Evolutionary conservation across 1,284 basidiomycete genomes (phyloP).

Genomic region (Fomitopsis pinicola): DNA sequence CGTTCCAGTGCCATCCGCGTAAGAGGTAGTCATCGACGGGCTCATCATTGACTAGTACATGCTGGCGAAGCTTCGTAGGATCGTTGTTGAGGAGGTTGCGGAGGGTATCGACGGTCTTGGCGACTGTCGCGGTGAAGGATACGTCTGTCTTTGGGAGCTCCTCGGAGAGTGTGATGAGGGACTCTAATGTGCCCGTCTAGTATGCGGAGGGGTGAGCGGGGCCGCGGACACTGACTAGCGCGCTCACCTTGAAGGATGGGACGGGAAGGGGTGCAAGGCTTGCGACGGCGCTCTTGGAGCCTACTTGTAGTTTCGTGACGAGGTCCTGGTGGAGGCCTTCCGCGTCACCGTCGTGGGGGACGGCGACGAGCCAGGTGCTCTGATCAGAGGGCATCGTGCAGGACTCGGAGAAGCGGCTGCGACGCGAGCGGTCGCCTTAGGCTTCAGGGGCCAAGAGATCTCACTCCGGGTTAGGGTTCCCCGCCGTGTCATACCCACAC

Average conservation of each 20-base stretch:
- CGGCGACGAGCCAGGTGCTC: slow-evolving; percentile 76
- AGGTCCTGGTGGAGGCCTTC: slow-evolving; percentile 62
- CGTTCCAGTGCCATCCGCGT: slow-evolving; percentile 84
- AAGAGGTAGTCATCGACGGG: slow-evolving; percentile 81
- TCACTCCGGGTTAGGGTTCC: slow-evolving; percentile 14
- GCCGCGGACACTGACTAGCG: neutral
- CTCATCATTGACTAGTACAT: slow-evolving; percentile 81
- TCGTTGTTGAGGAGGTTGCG: slow-evolving; percentile 91
- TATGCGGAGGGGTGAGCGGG: neutral
- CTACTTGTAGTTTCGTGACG: slow-evolving; percentile 39
- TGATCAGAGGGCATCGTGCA: slow-evolving; percentile 77
- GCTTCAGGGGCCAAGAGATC: neutral
- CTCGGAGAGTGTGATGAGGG: slow-evolving; percentile 87
- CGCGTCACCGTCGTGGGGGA: slow-evolving; percentile 72
- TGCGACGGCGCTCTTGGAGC: slow-evolving; percentile 45
- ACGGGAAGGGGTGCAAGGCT: slow-evolving; percentile 56
- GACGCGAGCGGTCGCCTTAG: slow-evolving; percentile 3
- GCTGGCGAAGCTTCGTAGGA: slow-evolving; percentile 76
- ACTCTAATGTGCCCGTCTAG: slow-evolving; percentile 92
- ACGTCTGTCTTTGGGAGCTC: slow-evolving; percentile 89
- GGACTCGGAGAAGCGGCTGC: neutral
- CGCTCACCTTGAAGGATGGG: slow-evolving; percentile 72
- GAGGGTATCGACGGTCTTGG: slow-evolving; percentile 93
- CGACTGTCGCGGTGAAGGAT: slow-evolving; percentile 84
- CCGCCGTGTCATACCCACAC: neutral